Conservation (phyloP, 2,329 filamentous ascomycete species). For the Westerdykella ornata region DNA sequence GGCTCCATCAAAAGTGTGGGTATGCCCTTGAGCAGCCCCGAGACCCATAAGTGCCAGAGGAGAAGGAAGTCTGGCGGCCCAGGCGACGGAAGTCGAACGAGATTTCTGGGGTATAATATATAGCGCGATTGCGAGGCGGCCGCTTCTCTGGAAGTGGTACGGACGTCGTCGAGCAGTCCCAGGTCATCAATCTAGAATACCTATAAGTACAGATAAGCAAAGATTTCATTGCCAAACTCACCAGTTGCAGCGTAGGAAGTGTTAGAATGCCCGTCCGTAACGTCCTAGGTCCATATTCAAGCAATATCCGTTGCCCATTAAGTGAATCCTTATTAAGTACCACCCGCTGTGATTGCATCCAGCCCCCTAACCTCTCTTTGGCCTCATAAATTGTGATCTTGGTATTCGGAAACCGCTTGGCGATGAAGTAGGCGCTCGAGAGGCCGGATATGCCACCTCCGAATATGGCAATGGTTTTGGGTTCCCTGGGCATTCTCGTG, state of each 20-base stretch:
- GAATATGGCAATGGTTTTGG: slow-evolving; percentile 43
- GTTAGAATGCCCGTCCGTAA: slow-evolving; percentile 57
- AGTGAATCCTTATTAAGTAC: slow-evolving; percentile 36
- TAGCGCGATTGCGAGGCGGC: slow-evolving; percentile 60
- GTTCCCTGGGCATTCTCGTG: slow-evolving; percentile 18
- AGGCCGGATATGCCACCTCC: slow-evolving; percentile 50
- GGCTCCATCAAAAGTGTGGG: slow-evolving; percentile 36
- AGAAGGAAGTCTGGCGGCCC: too few relatives aligned
- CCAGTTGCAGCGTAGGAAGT: slow-evolving; percentile 63
- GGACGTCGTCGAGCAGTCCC: slow-evolving; percentile 50
- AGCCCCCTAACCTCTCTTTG: slow-evolving; percentile 66
- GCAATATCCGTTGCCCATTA: slow-evolving; percentile 58
- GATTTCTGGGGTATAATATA: slow-evolving; percentile 81
- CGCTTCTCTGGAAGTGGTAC: slow-evolving; percentile 47
- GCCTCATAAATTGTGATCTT: slow-evolving; percentile 79
- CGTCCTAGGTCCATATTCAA: slow-evolving; percentile 80
- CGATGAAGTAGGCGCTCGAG: slow-evolving; percentile 60
- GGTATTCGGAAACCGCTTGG: slow-evolving; percentile 58
- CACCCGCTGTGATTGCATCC: slow-evolving; percentile 64
- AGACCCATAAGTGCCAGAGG: slow-evolving; percentile 23
- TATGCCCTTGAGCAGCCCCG: slow-evolving; percentile 49
- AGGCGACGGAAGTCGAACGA: slow-evolving; percentile 46
- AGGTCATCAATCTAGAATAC: slow-evolving; percentile 51
- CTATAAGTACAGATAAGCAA: slow-evolving; percentile 3
- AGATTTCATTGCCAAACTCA: slow-evolving; percentile 37